Evolutionary conservation across 306 rosid genomes (phyloP).

Genomic region (Argentina anserina): DNA sequence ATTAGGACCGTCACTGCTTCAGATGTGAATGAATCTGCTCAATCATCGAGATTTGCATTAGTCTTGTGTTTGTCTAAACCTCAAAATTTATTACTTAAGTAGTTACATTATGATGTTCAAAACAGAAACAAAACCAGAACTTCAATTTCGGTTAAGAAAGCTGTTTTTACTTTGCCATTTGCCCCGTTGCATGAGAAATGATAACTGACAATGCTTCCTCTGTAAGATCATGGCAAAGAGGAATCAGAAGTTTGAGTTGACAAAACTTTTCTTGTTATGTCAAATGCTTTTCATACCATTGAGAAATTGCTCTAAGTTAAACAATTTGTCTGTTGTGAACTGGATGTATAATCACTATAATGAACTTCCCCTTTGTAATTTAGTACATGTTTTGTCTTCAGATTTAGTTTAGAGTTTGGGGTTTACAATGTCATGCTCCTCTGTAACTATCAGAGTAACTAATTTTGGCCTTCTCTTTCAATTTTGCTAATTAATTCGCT

Average conservation of each 20-base stretch:
- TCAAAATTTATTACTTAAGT: not conserved
- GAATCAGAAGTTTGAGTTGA: not conserved
- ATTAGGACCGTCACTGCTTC: not conserved
- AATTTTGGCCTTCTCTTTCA: not conserved
- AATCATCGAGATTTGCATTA: not conserved
- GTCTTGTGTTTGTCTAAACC: not conserved
- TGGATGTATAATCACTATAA: too few species aligned
- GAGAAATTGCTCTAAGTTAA: not conserved
- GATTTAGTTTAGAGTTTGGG: not conserved
- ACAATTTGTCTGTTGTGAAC: too few species aligned
- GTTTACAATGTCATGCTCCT: not conserved
- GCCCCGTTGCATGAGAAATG: not conserved
- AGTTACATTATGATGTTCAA: not conserved
- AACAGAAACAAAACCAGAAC: not conserved
- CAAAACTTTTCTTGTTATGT: not conserved
- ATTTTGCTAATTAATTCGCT: not conserved
- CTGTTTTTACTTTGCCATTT: not conserved
- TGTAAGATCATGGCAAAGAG: not conserved
- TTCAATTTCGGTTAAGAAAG: not conserved
- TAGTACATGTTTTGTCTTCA: not conserved
- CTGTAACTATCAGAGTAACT: not conserved
- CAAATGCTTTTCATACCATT: not conserved
- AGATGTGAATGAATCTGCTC: not conserved
- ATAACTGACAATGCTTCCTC: not conserved
- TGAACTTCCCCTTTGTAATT: not conserved